Percentiles rank a stretch among this genome's conserved stretches.
Evolutionary conservation across 176 grass and related monocot genomes (phyloP).

Genomic region (Cenchrus americanus): DNA sequence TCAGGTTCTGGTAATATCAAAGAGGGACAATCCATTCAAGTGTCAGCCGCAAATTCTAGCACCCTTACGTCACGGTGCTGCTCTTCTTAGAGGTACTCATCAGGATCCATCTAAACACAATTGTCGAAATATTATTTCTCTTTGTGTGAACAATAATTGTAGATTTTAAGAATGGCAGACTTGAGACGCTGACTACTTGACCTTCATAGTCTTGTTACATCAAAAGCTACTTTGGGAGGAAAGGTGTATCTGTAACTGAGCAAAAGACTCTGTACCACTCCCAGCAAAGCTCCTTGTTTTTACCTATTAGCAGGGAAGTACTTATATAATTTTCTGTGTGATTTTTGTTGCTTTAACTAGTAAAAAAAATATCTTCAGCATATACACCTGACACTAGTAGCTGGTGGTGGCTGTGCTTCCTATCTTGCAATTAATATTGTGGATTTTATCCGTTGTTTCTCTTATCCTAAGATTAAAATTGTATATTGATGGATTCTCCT

Average conservation of each 20-base stretch:
- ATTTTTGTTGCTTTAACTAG: not conserved
- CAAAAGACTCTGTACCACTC: not conserved
- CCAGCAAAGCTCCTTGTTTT: not conserved
- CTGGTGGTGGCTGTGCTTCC: no score
- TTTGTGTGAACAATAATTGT: not conserved
- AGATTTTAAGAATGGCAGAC: not conserved
- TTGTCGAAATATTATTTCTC: not conserved
- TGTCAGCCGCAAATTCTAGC: slow-evolving; percentile 17
- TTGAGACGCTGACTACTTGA: not conserved
- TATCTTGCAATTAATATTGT: no score
- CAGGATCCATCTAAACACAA: not conserved
- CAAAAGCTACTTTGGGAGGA: not conserved
- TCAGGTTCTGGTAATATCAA: slow-evolving; percentile 6
- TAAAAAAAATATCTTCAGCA: not conserved
- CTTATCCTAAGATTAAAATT: no score
- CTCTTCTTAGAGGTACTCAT: not conserved
- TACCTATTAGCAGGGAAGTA: not conserved
- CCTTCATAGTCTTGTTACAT: not conserved
- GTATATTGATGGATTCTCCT: no score
- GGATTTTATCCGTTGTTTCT: no score
- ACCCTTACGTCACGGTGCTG: not conserved
- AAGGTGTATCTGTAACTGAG: not conserved
- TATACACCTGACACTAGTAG: not conserved
- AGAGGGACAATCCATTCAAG: slow-evolving; percentile 40
- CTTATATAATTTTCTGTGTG: not conserved